phyloP scores from a whole-genome alignment of 140 eudicot species.

The Stevia rebaudiana region DNA sequence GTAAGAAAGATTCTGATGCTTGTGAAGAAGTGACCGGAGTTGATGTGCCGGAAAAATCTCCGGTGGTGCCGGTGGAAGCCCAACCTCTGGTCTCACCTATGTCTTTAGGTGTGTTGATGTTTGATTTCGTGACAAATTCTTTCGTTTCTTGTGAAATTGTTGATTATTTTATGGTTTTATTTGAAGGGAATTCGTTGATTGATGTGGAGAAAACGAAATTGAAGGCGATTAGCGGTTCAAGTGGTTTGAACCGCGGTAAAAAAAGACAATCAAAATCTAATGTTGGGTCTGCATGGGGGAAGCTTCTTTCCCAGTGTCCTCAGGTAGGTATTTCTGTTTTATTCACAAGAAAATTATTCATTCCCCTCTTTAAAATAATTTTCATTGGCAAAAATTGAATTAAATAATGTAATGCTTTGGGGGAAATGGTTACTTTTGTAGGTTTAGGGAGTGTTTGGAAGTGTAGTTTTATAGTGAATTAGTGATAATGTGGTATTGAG shows the following conservation, averaged over 20 bases:
- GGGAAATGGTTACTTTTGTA: not conserved
- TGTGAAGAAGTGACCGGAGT: conserved; percentile 31
- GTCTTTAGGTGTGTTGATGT: conserved; percentile 22
- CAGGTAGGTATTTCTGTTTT: conserved; percentile 35
- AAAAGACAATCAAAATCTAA: conserved; percentile 48
- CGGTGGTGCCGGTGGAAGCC: conserved; percentile 38
- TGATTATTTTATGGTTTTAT: conserved; percentile 4
- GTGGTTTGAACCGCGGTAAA: conserved; percentile 39
- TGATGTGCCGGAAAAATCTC: conserved; percentile 39
- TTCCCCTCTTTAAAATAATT: not conserved
- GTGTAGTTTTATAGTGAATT: not conserved
- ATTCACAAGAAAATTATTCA: not conserved
- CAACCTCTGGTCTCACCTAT: conserved; percentile 42
- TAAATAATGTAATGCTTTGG: not conserved
- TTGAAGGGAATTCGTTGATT: conserved; percentile 41
- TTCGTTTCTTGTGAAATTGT: not conserved
- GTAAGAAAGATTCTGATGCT: conserved; percentile 17
- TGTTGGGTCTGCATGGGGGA: conserved; percentile 74
- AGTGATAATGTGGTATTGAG: not conserved
- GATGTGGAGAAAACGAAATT: conserved; percentile 49
- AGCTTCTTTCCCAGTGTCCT: conserved; percentile 78
- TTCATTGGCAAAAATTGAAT: not conserved
- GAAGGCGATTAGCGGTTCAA: conserved; percentile 26
- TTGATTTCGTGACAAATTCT: not conserved
- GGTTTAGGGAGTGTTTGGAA: conserved; percentile 5